phyloP scores from a whole-genome alignment of 179 eudicot species.

The Camellia oleifera region DNA sequence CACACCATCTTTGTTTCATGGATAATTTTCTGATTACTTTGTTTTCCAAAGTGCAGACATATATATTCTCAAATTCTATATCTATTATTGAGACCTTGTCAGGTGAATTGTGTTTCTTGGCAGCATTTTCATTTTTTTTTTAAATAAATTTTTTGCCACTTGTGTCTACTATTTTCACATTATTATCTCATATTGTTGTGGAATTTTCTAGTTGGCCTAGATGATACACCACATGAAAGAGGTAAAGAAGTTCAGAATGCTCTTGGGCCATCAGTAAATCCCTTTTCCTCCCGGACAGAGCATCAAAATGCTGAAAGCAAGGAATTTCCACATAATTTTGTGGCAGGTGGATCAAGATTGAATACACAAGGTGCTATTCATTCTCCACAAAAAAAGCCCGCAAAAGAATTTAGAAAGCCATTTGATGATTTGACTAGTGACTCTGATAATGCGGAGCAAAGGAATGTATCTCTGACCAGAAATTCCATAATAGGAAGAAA shows the following conservation, averaged over 20 bases:
- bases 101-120: slow-evolving; percentile 43
- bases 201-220: slow-evolving; percentile 45
- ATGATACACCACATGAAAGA: slow-evolving; percentile 36
- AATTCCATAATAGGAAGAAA: slow-evolving; percentile 30
- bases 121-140: slow-evolving; percentile 8
- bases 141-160: background rate
- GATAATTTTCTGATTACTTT: slow-evolving; percentile 22
- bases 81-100: slow-evolving; percentile 81
- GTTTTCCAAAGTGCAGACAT: slow-evolving; percentile 61
- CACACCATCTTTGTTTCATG: background rate
- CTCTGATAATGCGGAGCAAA: slow-evolving; percentile 30
- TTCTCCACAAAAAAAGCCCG: slow-evolving; percentile 35
- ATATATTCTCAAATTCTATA: slow-evolving; percentile 81
- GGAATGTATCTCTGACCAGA: slow-evolving; percentile 19
- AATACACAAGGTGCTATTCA: slow-evolving; percentile 28
- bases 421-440: slow-evolving; percentile 41
- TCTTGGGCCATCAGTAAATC: slow-evolving; percentile 38
- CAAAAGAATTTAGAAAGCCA: slow-evolving; percentile 31
- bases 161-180: slow-evolving; percentile 13
- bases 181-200: slow-evolving; percentile 16
- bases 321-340: slow-evolving; percentile 30
- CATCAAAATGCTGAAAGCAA: slow-evolving; percentile 35
- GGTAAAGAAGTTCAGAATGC: slow-evolving; percentile 29
- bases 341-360: slow-evolving; percentile 37
- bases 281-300: slow-evolving; percentile 39